Base-by-base conservation (phyloP, 169 alveolate species). In the Cryptosporidium parvum region DNA sequence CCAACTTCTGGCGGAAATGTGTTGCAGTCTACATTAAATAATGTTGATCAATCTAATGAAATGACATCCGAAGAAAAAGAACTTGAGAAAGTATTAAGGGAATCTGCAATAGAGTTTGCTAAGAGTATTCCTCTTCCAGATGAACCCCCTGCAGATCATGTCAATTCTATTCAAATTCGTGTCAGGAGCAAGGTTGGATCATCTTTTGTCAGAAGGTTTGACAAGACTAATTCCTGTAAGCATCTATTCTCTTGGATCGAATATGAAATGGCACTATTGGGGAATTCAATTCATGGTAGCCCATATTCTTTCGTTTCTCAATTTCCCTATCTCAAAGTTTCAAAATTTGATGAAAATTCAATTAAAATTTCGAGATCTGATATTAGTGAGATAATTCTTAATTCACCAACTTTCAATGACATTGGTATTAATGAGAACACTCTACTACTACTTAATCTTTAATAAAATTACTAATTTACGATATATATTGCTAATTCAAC, bases 81-180 rank as follows among this genome's bases (percentile, higher is more conserved):
- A 23, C 75, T 80, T 18, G 69, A 80, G 42, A 80, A 67, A 21
- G 89, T 80, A 44, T 18, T 80, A 16, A 16, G 16, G 1, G 80
- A 80, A 33, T 80, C 89, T 26, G 56, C 75, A 8, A 80, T 80
- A 8, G 89, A 80, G 5, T 80, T 44, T 80, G 89, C 89, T 39
- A 65, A 48, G 18, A 31, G 42, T 21, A 29, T 80, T 45, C 39
- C 62, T 31, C 75, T 80, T 16, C 89, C 89, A 8, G 37, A 59
- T 31, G 89, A 80, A 44, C 89, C 89, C 21, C 12, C 56, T 16
- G 9, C 18, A 31, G 89, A 42, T 10, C 33, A 59, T 14, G 42
- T 12, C 16, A 37, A 80, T 23, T 45, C 56, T 21, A 42, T 80
- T 26, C 89, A 80, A 62, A 61, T 80, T 37, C 69, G 89, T 8